These are phyloP conservation scores for Penicillium olsonii DNA, from an alignment of 2,329 filamentous ascomycete genomes.

Conservation along the genomic window DNA sequence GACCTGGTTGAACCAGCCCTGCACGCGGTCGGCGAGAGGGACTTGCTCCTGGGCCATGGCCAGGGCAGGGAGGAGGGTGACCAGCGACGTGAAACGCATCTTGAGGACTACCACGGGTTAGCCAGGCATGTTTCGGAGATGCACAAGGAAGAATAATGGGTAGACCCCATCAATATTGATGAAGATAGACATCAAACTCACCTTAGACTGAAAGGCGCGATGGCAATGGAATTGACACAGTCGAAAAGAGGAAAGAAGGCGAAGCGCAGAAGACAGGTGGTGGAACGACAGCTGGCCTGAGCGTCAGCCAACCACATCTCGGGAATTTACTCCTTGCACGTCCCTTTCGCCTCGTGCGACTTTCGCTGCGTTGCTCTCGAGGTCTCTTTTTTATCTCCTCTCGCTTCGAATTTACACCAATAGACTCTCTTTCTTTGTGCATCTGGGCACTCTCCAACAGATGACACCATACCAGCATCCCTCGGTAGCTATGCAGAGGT, in stretches of 20 bases:
- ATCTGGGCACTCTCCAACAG: not conserved
- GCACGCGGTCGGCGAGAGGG: constrained; percentile 50
- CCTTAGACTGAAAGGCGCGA: constrained; percentile 5
- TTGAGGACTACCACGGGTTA: constrained; percentile 28
- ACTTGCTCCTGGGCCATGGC: constrained; percentile 61
- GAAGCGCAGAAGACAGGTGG: constrained; percentile 13
- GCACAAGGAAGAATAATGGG: not conserved
- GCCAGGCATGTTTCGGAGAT: constrained; percentile 9
- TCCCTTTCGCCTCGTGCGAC: not conserved
- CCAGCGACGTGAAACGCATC: constrained; percentile 56
- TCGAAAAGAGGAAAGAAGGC: constrained; percentile 11
- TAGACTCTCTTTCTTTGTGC: not conserved
- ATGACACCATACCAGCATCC: not conserved
- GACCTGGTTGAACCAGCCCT: constrained; percentile 54
- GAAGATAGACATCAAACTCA: not conserved
- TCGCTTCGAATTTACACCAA: too few species aligned
- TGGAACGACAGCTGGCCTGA: constrained; percentile 36
- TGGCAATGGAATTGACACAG: constrained; percentile 10
- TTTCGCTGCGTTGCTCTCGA: not conserved
- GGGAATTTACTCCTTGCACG: constrained; percentile 1
- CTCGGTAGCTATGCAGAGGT: not conserved
- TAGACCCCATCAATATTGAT: not conserved
- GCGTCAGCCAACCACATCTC: constrained; percentile 24
- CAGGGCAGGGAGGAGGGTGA: constrained; percentile 52
- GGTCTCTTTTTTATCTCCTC: too few species aligned